Evolutionary conservation across 495 filamentous ascomycete genomes (phyloP).

Genomic region (Trichoderma parareesei): DNA sequence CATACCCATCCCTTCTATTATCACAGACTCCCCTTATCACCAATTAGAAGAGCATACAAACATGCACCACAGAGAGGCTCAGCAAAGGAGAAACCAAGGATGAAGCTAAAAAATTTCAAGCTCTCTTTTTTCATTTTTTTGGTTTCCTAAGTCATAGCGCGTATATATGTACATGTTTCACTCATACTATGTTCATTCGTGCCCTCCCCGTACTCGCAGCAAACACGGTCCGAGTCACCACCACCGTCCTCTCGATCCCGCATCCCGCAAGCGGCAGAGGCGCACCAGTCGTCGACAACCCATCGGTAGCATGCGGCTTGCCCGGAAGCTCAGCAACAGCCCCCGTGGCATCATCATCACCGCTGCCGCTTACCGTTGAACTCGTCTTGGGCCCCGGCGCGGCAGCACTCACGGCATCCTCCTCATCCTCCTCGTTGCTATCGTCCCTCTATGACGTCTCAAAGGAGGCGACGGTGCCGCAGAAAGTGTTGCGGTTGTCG

Average conservation of each 20-base stretch:
- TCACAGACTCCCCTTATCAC: too few species aligned
- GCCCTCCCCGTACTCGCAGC: not conserved
- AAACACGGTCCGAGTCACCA: not conserved
- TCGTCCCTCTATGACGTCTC: slow-evolving; percentile 7
- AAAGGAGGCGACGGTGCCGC: slow-evolving; percentile 64
- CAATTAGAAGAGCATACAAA: not conserved
- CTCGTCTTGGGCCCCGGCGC: not conserved
- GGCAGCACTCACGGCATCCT: not conserved
- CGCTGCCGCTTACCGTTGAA: too few species aligned
- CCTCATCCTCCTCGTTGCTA: not conserved
- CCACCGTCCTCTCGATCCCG: not conserved
- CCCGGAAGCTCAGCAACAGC: not conserved
- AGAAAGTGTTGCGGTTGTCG: slow-evolving; percentile 66
- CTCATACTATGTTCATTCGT: slow-evolving; percentile 3
- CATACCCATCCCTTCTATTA: too few species aligned
- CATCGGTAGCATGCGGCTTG: not conserved
- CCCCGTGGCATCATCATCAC: not conserved
- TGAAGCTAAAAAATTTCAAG: not conserved
- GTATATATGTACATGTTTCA: slow-evolving; percentile 2
- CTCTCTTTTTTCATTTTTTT: too few species aligned
- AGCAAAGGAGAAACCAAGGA: too few species aligned
- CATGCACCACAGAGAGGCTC: too few species aligned
- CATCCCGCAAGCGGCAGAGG: not conserved
- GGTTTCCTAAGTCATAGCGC: not conserved
- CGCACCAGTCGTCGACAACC: not conserved